Evolutionary conservation across 148 eudicot species (phyloP).

Genomic region (Rhododendron kiyosumense): DNA sequence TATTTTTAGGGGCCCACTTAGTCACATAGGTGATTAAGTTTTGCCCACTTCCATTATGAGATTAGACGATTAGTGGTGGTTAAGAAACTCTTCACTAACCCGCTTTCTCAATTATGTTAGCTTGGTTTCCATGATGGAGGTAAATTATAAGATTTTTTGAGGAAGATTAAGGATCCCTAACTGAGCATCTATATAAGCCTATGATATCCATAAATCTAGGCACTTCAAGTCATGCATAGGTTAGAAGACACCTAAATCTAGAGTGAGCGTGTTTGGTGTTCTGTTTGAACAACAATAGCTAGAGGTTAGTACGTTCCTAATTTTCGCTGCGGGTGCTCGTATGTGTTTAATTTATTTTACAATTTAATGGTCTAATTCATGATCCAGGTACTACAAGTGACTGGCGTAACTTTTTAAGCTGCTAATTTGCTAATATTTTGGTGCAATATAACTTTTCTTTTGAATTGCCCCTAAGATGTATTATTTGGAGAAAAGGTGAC

Average conservation of each 20-base stretch:
- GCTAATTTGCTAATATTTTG: neutral
- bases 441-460: neutral
- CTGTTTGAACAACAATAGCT: neutral
- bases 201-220: neutral
- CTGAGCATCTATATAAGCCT: neutral
- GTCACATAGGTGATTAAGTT: neutral
- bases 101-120: neutral
- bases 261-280: neutral
- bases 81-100: neutral
- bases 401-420: too few relatives aligned
- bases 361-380: neutral
- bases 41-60: neutral
- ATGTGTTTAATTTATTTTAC: neutral
- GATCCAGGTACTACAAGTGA: neutral
- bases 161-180: neutral
- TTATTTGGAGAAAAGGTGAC: neutral
- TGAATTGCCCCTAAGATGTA: neutral
- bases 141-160: neutral
- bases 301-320: neutral
- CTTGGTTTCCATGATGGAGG: neutral
- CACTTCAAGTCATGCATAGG: neutral
- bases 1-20: too few relatives aligned
- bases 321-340: too few relatives aligned
- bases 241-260: neutral
- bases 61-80: neutral